These are phyloP conservation scores for Leucosporidium creatinivorum DNA, from an alignment of 768 basidiomycete species.

Conservation along the genomic window DNA sequence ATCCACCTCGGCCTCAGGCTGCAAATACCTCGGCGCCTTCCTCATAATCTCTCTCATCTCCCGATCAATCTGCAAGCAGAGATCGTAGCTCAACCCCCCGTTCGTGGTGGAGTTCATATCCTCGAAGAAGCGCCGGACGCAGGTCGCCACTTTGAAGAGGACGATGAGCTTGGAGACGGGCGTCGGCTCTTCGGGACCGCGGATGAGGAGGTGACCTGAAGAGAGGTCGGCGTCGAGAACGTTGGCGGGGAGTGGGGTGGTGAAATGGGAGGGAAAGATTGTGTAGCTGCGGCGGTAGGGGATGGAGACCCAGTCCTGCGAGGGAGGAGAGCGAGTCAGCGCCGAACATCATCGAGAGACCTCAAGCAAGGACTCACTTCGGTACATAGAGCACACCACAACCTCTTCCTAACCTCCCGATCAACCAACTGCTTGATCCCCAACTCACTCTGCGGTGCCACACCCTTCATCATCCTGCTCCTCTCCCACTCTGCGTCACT, in stretches of 20 bases:
- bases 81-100: constrained; percentile 12
- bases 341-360: not conserved
- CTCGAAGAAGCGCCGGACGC: constrained; percentile 26
- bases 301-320: constrained; percentile 12
- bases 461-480: constrained; percentile 6
- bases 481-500: constrained; percentile 19
- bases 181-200: too few species aligned
- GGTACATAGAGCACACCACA: constrained; percentile 17
- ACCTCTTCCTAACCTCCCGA: constrained; percentile 21
- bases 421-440: constrained; percentile 17
- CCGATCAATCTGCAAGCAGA: constrained; percentile 20
- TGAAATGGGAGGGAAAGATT: constrained; percentile 17
- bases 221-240: constrained; percentile 24
- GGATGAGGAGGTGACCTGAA: not conserved
- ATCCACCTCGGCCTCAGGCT: not conserved
- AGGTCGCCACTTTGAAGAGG: constrained; percentile 6
- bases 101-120: constrained; percentile 9
- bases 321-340: not conserved
- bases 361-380: constrained; percentile 2
- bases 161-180: constrained; percentile 17
- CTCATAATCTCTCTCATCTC: constrained; percentile 19
- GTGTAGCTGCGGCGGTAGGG: constrained; percentile 16
- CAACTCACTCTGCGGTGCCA: constrained; percentile 15
- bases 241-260: constrained; percentile 28
- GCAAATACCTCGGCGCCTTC: constrained; percentile 17